These are phyloP conservation scores for Gracilariopsis chorda DNA, from an alignment of 23 red algal species.

Conservation along the genomic window DNA sequence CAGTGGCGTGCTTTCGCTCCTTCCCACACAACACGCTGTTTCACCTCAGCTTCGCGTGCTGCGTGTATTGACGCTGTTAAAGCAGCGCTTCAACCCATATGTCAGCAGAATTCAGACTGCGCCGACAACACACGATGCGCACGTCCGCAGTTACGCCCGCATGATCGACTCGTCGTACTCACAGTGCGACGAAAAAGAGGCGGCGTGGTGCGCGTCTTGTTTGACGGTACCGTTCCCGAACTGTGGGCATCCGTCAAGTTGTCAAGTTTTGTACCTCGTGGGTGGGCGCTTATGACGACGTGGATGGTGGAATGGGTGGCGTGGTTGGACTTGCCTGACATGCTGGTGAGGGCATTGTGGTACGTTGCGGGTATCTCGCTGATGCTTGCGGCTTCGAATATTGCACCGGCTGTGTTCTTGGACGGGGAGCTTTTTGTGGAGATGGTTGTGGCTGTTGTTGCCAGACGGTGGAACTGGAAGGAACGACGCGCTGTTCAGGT, in stretches of 20 bases:
- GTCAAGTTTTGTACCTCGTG: slow-evolving; percentile 57
- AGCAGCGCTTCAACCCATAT: neutral
- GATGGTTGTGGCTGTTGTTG: slow-evolving; percentile 3
- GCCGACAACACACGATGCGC: neutral
- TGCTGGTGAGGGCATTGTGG: slow-evolving; percentile 2
- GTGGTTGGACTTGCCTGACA: slow-evolving; percentile 9
- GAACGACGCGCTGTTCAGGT: neutral
- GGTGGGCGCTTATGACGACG: neutral
- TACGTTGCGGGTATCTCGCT: slow-evolving; percentile 48
- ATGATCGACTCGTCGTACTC: slow-evolving; percentile 42
- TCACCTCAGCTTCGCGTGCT: neutral
- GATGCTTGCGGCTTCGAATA: slow-evolving; percentile 59
- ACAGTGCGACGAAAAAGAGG: neutral
- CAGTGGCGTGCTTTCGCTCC: neutral
- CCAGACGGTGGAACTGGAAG: neutral
- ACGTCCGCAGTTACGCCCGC: neutral
- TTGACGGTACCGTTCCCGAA: slow-evolving; percentile 22
- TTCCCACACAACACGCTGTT: neutral
- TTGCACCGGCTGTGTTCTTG: slow-evolving; percentile 63
- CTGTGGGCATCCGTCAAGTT: slow-evolving; percentile 25
- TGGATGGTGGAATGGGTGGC: neutral
- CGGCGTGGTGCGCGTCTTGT: slow-evolving; percentile 24
- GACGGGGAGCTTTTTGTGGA: slow-evolving; percentile 50
- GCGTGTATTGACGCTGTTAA: neutral
- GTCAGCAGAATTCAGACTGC: neutral